Percentiles rank a stretch among this genome's conserved stretches.
These are phyloP conservation scores for Kuraishia hungarica DNA, from an alignment of 805 yeast genomes.

Conservation along the genomic window DNA sequence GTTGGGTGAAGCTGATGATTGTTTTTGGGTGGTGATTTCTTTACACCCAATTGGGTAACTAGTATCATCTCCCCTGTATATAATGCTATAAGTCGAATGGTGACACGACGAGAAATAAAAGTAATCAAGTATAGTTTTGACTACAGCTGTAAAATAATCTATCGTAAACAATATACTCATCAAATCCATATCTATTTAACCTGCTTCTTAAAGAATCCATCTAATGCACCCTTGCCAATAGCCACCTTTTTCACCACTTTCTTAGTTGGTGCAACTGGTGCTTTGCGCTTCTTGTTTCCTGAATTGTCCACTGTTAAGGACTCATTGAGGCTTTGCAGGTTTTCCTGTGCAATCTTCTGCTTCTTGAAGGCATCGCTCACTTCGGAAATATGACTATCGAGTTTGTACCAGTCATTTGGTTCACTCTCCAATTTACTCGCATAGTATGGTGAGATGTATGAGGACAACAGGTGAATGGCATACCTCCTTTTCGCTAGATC, in stretches of 20 bases:
- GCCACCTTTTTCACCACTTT: conserved; percentile 31
- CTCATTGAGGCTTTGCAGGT: conserved; percentile 21
- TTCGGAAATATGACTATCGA: conserved; percentile 12
- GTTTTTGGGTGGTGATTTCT: no score
- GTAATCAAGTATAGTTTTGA: no score
- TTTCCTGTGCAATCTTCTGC: conserved; percentile 19
- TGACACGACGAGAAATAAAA: no score
- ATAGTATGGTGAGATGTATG: conserved; percentile 27
- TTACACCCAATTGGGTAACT: no score
- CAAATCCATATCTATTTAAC: not conserved
- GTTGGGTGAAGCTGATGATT: no score
- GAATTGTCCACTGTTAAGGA: conserved; percentile 14
- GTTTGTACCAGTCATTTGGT: conserved; percentile 11
- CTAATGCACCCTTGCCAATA: conserved; percentile 60
- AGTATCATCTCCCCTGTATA: not conserved
- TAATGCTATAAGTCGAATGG: not conserved
- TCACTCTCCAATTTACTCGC: conserved; percentile 11
- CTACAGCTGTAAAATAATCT: no score
- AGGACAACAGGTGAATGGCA: conserved; percentile 39
- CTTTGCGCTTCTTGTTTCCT: conserved; percentile 14
- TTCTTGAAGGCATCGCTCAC: conserved; percentile 12
- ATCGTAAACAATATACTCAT: no score
- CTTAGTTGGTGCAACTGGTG: conserved; percentile 14
- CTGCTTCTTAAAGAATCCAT: conserved; percentile 42
- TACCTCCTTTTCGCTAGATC: conserved; percentile 26